A percentile compares a stretch with the other conserved stretches of the same genome.
These are phyloP conservation scores for Ophiocordyceps camponoti-floridani DNA, from an alignment of 2,329 filamentous ascomycete species.

Conservation along the genomic window DNA sequence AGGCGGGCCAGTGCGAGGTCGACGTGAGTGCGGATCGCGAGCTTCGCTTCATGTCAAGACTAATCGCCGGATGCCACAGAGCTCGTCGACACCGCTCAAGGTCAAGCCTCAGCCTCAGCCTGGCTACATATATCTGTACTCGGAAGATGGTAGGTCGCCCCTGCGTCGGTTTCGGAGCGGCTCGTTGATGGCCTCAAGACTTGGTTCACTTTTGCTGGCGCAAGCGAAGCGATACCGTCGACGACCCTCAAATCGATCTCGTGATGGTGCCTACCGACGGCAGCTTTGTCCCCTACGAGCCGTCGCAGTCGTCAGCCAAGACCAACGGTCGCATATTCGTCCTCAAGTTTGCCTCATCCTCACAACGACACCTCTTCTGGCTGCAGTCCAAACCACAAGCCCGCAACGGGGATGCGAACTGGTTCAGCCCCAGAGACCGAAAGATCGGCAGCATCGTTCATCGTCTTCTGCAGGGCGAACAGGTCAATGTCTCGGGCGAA, in stretches of 20 bases:
- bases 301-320: slow-evolving; percentile 39
- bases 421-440: slow-evolving; percentile 70
- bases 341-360: slow-evolving; percentile 85
- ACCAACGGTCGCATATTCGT: slow-evolving; percentile 83
- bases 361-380: slow-evolving; percentile 88
- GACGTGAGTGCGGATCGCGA: slow-evolving; percentile 38
- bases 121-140: slow-evolving; percentile 85
- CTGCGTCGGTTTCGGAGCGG: not conserved
- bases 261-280: slow-evolving; percentile 88
- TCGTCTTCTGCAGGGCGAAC: slow-evolving; percentile 68
- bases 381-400: slow-evolving; percentile 78
- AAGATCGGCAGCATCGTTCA: slow-evolving; percentile 83
- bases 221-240: slow-evolving; percentile 50
- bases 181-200: slow-evolving; percentile 28
- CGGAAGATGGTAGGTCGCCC: slow-evolving; percentile 54
- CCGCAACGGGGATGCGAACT: slow-evolving; percentile 48
- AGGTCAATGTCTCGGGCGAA: slow-evolving; percentile 61
- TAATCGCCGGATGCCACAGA: slow-evolving; percentile 6
- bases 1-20: slow-evolving; percentile 76
- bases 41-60: slow-evolving; percentile 5
- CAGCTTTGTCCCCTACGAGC: slow-evolving; percentile 67
- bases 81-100: slow-evolving; percentile 42
- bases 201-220: slow-evolving; percentile 97
- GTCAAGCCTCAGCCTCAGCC: slow-evolving; percentile 55
- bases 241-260: slow-evolving; percentile 68